These are phyloP conservation scores for Aspergillus asperescens DNA, from an alignment of 495 filamentous ascomycete species.

Conservation along the genomic window DNA sequence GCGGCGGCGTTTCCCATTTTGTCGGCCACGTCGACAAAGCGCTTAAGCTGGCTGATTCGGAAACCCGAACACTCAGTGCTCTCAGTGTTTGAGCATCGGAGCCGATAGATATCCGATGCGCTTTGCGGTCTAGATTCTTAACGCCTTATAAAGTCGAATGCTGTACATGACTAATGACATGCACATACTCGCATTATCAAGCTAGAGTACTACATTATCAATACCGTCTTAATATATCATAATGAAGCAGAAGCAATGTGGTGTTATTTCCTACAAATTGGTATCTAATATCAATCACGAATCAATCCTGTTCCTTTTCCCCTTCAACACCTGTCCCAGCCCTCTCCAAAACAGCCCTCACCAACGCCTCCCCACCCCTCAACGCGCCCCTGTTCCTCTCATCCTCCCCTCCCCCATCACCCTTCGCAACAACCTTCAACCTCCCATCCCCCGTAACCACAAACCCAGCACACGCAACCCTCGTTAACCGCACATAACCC, in stretches of 20 bases:
- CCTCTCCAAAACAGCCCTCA: slow-evolving; percentile 41
- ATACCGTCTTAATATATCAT: background rate
- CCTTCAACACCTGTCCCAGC: background rate
- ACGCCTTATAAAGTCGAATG: background rate
- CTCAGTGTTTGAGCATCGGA: background rate
- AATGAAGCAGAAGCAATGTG: background rate
- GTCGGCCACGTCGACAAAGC: slow-evolving; percentile 80
- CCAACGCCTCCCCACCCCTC: slow-evolving; percentile 38
- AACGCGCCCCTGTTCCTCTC: background rate
- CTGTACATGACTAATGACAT: background rate
- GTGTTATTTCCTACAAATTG: too few relatives aligned
- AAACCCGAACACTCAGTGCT: slow-evolving; percentile 27
- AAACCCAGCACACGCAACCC: slow-evolving; percentile 51
- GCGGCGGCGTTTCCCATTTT: slow-evolving; percentile 71
- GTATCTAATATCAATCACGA: background rate
- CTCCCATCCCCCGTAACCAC: slow-evolving; percentile 48
- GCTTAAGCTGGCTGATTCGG: slow-evolving; percentile 68
- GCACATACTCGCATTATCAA: background rate
- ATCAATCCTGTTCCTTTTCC: background rate
- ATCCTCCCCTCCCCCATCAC: slow-evolving; percentile 18
- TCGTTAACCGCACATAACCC: slow-evolving; percentile 42
- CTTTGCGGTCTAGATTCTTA: too few relatives aligned
- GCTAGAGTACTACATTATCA: too few relatives aligned
- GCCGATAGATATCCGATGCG: too few relatives aligned
- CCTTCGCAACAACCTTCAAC: slow-evolving; percentile 44